phyloP scores from a whole-genome alignment of 768 basidiomycete genomes.

The Pleurotus cornucopiae region DNA sequence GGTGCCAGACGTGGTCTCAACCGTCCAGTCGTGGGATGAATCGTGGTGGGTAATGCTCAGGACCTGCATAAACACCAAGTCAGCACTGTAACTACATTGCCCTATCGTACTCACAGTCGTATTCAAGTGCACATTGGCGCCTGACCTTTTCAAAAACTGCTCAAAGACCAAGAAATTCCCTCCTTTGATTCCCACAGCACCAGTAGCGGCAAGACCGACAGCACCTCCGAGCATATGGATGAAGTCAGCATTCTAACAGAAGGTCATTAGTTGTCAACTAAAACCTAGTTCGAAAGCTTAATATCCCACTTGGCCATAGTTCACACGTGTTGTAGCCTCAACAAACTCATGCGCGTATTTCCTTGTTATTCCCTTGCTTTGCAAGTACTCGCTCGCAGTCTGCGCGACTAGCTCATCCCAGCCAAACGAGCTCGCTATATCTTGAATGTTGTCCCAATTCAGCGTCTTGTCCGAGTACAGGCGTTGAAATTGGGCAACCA shows the following conservation, averaged over 20 bases:
- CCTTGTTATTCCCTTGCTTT: slow-evolving; percentile 46
- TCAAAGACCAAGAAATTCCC: slow-evolving; percentile 89
- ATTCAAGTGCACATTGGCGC: slow-evolving; percentile 66
- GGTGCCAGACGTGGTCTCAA: slow-evolving; percentile 44
- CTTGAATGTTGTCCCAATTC: slow-evolving; percentile 59
- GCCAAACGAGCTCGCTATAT: slow-evolving; percentile 47
- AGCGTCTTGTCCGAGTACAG: slow-evolving; percentile 55
- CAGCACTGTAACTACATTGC: too few relatives aligned
- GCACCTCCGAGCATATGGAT: slow-evolving; percentile 79
- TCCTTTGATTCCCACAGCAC: slow-evolving; percentile 62
- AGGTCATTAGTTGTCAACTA: background rate
- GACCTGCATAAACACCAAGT: slow-evolving; percentile 35
- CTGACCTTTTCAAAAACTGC: slow-evolving; percentile 66
- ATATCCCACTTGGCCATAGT: slow-evolving; percentile 67
- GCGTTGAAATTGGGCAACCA: slow-evolving; percentile 46
- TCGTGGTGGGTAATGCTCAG: slow-evolving; percentile 42
- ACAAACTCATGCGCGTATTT: slow-evolving; percentile 70
- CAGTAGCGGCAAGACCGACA: slow-evolving; percentile 65
- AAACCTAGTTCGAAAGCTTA: background rate
- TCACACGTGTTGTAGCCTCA: slow-evolving; percentile 78
- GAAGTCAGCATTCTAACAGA: slow-evolving; percentile 50
- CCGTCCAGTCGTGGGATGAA: slow-evolving; percentile 44
- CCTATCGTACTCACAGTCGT: slow-evolving; percentile 46
- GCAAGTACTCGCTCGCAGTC: slow-evolving; percentile 55
- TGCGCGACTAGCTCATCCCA: slow-evolving; percentile 47